Base-by-base conservation (phyloP, 495 filamentous ascomycete genomes). In the Aspergillus coremiiformis region DNA sequence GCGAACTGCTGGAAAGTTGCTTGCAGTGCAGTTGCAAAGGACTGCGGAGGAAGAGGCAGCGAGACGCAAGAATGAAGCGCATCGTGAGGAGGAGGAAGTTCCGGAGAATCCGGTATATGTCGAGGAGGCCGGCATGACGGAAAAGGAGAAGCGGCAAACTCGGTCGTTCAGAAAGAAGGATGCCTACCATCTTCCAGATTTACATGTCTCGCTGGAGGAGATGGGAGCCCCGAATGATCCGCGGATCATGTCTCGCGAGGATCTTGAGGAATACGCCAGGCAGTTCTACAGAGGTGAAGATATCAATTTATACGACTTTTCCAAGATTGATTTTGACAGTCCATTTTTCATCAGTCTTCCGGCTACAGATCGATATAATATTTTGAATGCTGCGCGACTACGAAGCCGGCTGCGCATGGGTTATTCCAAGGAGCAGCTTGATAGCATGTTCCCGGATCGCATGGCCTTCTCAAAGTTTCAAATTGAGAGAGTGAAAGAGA, bases 381-480 rank as follows among this genome's bases (percentile, higher is more conserved):
- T 98, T 41, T 68, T 98, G 12, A 97, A 96, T 61, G 92, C 94
- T 0, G 93, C 94, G 0, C 75, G 93, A 52, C 64, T 97, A 45
- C 77, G 93, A 49, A 93, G 87, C 59, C 75, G 93, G 29, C 71
- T 98, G 53, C 78, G 93, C 45, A 96, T 98, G 93, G 93, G 93
- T 0, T 78, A 95, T 60, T 91, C 89, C 46, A 97, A 96, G 68
- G 93, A 97, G 57, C 93, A 98, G 63, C 69, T 98, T 15, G 90
- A 96, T 56, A 78, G 66, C 23, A 97, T 96, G 93, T 98, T 98
- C 58, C 94, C 93, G 0, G 84, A 98, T 63, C 81, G 93, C n/a
- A 95, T 97, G 89, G 93, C 85, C 4, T 98, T 98, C 57, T 95
- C 89, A 0, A 84, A 76, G 44, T 98, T 98, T 64, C 93, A 98